Evolutionary conservation across 495 filamentous ascomycete genomes (phyloP), one percentile per base, ranked within the genome.

Genomic region (Hyphodiscus hymeniophilus): DNA sequence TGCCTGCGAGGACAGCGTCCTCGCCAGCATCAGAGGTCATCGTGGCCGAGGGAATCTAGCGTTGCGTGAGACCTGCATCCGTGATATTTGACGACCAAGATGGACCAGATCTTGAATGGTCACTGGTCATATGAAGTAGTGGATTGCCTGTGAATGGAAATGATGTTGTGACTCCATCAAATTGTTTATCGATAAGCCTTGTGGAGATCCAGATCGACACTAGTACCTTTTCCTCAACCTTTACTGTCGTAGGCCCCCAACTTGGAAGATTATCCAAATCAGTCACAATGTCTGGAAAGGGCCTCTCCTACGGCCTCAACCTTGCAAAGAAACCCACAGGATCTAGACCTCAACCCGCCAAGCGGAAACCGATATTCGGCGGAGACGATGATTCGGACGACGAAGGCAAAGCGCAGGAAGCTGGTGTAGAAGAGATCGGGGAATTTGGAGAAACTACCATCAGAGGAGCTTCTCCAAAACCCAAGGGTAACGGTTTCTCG

Each of bases 281-380:
- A 23, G 10, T 41, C 45, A 53, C 48, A 10, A 69, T 69, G 66
- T 60, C 54, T 43, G 57, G 52, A 12, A 30, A 23, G 2, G 52
- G 55, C 2, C 66, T 71, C 42, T 74, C 75, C n/a, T 71, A 71
- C 47, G 81, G 81, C 7, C 63, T 85, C 6, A 84, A 77, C 50
- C 56, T 81, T 18, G 60, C 71, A 1, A 82, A 74, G 50, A 60
- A 52, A 38, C 74, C 74, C 5, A 26, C 42, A 11, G 45, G 30
- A 17, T 44, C 28, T 2, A 53, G 34, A 47, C 55, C 55, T 15
- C 45, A 42, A 26, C 66, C 69, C n/a, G 62, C 60, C 7, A 72
- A 69, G 34, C 50, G 58, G 48, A 78, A 76, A 62, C 62, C 70
- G 0, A 64, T 76, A 47, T 72, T 79, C 45, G 69, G 66, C 43